These are phyloP conservation scores for Dunaliella salina DNA, from an alignment of 163 green algal species.

Conservation along the genomic window DNA sequence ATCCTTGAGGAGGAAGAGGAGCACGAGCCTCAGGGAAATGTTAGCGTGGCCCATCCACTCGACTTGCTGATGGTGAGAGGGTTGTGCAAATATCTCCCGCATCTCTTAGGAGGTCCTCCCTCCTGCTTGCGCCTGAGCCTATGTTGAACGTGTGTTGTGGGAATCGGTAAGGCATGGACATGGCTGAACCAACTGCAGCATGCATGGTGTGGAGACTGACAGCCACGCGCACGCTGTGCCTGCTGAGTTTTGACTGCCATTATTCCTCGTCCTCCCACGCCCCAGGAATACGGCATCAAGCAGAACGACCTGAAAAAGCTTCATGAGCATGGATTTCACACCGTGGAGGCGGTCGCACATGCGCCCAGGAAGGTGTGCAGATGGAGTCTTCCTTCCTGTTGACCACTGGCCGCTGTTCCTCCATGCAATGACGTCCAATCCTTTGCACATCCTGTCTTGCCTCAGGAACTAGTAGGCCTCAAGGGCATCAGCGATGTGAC, in stretches of 20 bases:
- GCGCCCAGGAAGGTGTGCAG: conserved; percentile 60
- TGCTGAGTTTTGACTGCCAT: background rate
- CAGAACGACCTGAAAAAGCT: conserved; percentile 93
- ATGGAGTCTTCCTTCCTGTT: background rate
- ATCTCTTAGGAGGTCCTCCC: no score
- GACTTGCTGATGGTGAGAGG: no score
- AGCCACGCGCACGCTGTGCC: background rate
- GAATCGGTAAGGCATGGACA: no score
- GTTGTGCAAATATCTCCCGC: no score
- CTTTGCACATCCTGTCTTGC: background rate
- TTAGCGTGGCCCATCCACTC: no score
- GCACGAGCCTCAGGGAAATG: no score
- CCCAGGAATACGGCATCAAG: conserved; percentile 42
- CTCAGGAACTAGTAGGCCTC: conserved; percentile 69
- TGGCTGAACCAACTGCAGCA: no score
- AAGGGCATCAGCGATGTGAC: conserved; percentile 97
- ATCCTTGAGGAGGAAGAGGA: no score
- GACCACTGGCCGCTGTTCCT: background rate
- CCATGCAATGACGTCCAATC: background rate
- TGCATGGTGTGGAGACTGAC: no score
- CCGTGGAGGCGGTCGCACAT: conserved; percentile 68
- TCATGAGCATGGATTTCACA: conserved; percentile 75
- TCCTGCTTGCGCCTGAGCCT: no score
- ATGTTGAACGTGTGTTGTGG: no score
- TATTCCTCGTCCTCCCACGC: background rate